Conservation (phyloP, 352 stramenopile species). For the Pythium utonaiense region DNA sequence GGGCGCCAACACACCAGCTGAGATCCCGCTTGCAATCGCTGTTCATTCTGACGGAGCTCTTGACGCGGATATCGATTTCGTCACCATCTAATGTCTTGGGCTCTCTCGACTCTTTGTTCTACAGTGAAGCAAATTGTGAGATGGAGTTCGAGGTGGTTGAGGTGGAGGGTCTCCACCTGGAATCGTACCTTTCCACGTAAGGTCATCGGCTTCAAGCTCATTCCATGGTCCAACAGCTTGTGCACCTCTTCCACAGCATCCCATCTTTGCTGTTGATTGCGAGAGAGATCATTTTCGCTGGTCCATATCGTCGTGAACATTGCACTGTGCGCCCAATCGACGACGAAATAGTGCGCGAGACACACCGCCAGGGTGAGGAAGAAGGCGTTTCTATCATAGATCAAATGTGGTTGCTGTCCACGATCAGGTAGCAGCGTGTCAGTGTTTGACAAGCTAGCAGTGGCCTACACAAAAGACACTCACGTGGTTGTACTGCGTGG, state of each 20-base stretch:
- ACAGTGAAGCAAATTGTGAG: neutral
- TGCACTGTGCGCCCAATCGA: neutral
- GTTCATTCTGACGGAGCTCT: neutral
- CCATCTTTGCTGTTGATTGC: neutral
- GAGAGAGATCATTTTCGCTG: neutral
- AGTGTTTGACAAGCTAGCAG: too few relatives aligned
- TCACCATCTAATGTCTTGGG: neutral
- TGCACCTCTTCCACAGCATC: slow-evolving; percentile 9
- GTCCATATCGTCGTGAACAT: slow-evolving; percentile 3
- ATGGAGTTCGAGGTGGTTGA: too few relatives aligned
- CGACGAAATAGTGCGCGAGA: slow-evolving; percentile 31
- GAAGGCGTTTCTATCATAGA: slow-evolving; percentile 39
- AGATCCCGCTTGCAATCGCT: neutral
- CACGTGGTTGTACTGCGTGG: slow-evolving; percentile 31
- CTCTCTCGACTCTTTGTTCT: neutral
- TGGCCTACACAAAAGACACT: too few relatives aligned
- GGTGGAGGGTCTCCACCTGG: slow-evolving; percentile 4
- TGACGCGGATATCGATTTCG: neutral
- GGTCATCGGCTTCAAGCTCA: neutral
- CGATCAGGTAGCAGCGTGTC: too few relatives aligned
- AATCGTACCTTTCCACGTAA: neutral
- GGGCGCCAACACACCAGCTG: neutral
- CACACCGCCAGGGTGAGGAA: slow-evolving; percentile 26
- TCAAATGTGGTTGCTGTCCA: slow-evolving; percentile 20
- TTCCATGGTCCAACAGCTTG: neutral